phyloP scores from a whole-genome alignment of 176 grass and related monocot genomes.

The Ensete ventricosum region DNA sequence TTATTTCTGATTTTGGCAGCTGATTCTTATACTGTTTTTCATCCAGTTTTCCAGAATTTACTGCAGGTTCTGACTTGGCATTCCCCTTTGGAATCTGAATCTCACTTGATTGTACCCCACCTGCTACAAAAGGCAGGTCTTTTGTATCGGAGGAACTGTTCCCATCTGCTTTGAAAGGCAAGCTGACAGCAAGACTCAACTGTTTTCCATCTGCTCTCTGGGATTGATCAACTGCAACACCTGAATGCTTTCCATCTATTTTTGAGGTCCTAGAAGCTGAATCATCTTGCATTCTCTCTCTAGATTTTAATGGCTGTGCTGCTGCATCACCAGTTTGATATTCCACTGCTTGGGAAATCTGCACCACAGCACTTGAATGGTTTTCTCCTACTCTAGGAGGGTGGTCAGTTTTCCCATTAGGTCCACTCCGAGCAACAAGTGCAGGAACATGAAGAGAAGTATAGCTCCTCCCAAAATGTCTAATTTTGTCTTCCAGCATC shows the following conservation, averaged over 20 bases:
- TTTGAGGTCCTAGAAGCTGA: slow-evolving; percentile 7
- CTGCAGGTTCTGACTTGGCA: not conserved
- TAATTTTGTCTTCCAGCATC: slow-evolving; percentile 35
- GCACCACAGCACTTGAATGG: slow-evolving; percentile 27
- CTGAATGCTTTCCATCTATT: not conserved
- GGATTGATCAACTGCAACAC: not conserved
- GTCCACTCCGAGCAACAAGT: slow-evolving; percentile 22
- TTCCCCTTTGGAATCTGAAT: not conserved
- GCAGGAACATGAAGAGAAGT: slow-evolving; percentile 48
- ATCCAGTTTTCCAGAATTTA: not conserved
- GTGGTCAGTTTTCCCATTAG: slow-evolving; percentile 5
- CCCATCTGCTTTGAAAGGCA: not conserved
- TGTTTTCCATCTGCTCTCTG: not conserved
- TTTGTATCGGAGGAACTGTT: not conserved
- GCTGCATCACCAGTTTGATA: slow-evolving; percentile 2
- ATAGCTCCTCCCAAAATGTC: slow-evolving; percentile 42
- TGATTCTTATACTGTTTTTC: not conserved
- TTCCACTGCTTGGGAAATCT: slow-evolving; percentile 8
- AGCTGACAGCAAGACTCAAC: not conserved
- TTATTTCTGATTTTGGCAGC: not conserved
- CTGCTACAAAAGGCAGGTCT: not conserved
- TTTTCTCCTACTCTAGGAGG: slow-evolving; percentile 25
- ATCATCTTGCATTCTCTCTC: slow-evolving; percentile 19
- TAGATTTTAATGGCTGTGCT: slow-evolving; percentile 18
- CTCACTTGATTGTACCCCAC: not conserved